A percentile compares a stretch with the other conserved stretches of the same genome.
Evolutionary conservation across 116 monocot species (phyloP).

Genomic region (Phalaenopsis hybrid): DNA sequence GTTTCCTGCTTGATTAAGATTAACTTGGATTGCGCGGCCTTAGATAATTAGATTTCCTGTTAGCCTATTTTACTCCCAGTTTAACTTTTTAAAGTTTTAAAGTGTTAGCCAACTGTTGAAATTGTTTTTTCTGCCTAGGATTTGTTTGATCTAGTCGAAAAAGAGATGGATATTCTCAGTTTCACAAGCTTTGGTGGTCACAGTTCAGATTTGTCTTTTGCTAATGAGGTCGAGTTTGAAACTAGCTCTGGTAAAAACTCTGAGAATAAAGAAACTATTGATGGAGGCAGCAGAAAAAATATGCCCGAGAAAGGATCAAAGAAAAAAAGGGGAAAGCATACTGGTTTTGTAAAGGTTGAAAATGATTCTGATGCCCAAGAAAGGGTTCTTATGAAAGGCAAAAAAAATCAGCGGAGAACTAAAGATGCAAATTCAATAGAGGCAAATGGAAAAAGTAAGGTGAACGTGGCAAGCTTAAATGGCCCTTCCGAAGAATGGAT

Average conservation of each 20-base stretch:
- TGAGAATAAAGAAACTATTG: constrained; percentile 41
- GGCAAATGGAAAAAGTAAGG: constrained; percentile 42
- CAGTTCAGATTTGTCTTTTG: constrained; percentile 12
- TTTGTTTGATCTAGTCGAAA: constrained; percentile 77
- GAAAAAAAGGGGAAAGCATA: constrained; percentile 72
- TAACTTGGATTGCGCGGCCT: background rate
- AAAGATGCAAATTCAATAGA: constrained; percentile 39
- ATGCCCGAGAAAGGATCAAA: constrained; percentile 63
- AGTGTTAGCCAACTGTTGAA: background rate
- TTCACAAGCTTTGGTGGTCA: constrained; percentile 21
- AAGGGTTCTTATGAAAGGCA: constrained; percentile 52
- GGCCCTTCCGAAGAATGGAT: constrained; percentile 82
- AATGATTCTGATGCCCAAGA: constrained; percentile 50
- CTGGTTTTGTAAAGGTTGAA: constrained; percentile 43
- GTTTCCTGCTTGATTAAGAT: background rate
- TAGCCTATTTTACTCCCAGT: background rate
- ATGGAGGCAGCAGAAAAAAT: constrained; percentile 28
- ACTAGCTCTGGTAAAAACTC: constrained; percentile 16
- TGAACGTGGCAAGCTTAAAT: constrained; percentile 48
- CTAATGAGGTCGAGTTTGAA: constrained; percentile 29
- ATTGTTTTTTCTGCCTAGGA: constrained; percentile 30
- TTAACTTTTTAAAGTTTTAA: background rate
- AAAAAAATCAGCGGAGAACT: constrained; percentile 71
- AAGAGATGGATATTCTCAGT: constrained; percentile 67
- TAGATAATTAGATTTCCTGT: background rate